Evolutionary conservation across 805 yeast genomes (phyloP).

Genomic region (Wickerhamomyces bovis): DNA sequence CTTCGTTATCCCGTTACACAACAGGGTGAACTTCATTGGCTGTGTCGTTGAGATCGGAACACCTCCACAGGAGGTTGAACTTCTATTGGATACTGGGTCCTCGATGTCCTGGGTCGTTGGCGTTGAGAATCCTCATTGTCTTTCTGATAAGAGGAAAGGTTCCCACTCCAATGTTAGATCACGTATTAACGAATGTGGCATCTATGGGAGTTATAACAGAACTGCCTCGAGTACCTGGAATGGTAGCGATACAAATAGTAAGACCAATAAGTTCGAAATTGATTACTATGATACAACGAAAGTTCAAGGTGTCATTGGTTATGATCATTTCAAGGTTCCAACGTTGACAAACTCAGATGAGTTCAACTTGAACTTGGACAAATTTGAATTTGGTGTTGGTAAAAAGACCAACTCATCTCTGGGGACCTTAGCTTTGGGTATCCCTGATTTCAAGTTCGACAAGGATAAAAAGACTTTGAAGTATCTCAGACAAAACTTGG

Average conservation of each 20-base stretch:
- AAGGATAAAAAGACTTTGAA: neutral
- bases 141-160: neutral
- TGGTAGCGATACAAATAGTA: neutral
- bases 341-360: neutral
- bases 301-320: slow-evolving; percentile 3
- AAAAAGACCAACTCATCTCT: slow-evolving; percentile 26
- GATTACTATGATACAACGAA: slow-evolving; percentile 3
- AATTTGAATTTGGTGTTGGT: slow-evolving; percentile 26
- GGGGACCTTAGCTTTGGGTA: slow-evolving; percentile 42
- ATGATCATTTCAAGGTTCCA: slow-evolving; percentile 6
- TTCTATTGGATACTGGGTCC: slow-evolving; percentile 31
- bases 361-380: neutral
- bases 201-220: slow-evolving; percentile 6
- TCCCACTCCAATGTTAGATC: neutral
- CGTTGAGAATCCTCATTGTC: slow-evolving; percentile 13
- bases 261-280: neutral
- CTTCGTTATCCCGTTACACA: slow-evolving; percentile 7
- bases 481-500: slow-evolving; percentile 8
- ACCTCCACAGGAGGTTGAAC: slow-evolving; percentile 22
- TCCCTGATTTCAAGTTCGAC: slow-evolving; percentile 8
- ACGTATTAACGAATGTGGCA: slow-evolving; percentile 2
- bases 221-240: slow-evolving; percentile 1
- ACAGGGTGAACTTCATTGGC: slow-evolving; percentile 7
- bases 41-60: slow-evolving; percentile 10
- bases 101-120: slow-evolving; percentile 29